Evolutionary conservation across 345 rosid genomes (phyloP).

Genomic region (Diplotaxis tenuifolia): DNA sequence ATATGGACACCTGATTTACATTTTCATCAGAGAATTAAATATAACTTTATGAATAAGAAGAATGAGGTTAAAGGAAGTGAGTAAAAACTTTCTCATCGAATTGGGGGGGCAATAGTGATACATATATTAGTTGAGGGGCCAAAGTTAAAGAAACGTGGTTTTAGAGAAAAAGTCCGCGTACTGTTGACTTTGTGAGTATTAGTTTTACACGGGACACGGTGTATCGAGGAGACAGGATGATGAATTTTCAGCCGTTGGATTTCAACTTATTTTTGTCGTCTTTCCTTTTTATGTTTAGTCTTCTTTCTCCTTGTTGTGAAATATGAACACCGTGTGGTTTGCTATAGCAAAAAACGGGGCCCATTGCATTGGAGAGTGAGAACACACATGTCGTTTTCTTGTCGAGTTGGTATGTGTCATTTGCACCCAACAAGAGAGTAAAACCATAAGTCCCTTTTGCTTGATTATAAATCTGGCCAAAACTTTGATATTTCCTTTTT

Average conservation of each 20-base stretch:
- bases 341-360: constrained; percentile 31
- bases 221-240: not conserved
- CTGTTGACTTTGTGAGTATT: constrained; percentile 35
- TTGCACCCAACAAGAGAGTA: constrained; percentile 37
- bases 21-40: not conserved
- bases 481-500: not conserved
- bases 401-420: constrained; percentile 43
- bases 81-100: not conserved
- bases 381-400: constrained; percentile 39
- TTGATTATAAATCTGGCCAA: constrained; percentile 27
- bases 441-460: constrained; percentile 42
- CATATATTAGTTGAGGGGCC: constrained; percentile 15
- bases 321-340: constrained; percentile 39
- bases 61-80: not conserved
- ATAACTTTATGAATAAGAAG: not conserved
- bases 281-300: not conserved
- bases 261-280: constrained; percentile 23
- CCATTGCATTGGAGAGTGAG: constrained; percentile 28
- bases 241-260: constrained; percentile 33
- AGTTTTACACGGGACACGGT: constrained; percentile 9
- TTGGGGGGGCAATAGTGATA: not conserved
- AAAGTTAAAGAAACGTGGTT: constrained; percentile 8
- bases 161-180: not conserved
- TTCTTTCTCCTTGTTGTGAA: constrained; percentile 2
- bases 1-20: not conserved